Base-by-base conservation (phyloP, 768 basidiomycete species). In the Mycena sanguinolenta region DNA sequence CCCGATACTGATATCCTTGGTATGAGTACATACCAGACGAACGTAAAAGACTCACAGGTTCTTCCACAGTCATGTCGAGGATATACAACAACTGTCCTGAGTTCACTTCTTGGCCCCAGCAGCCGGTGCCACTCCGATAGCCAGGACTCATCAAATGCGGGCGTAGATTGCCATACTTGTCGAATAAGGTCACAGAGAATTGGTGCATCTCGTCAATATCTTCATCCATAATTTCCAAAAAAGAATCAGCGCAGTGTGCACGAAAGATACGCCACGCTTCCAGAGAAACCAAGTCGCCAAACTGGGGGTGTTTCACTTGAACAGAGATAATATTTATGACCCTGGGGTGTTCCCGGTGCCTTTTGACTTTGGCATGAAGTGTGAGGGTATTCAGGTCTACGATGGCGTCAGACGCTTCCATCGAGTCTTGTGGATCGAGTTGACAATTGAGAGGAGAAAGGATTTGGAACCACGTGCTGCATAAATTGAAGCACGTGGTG, bases 31-130 rank as follows among this genome's bases (percentile, higher is more conserved):
- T 23, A 28, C 28, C 1, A 14, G 28, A 1, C 5, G 16, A 36
- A 28, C 46, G 23, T 9, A 6, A n/a, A 21, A 34, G 2, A 63
- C 74, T 59, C 72, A 81, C 79, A 65, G 74, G 16, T 13, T 71
- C 58, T 3, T 75, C 61, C 3, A 82, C 79, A 2, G 53, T 27
- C n/a, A 81, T 63, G 30, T 75, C 61, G 12, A 76, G 52, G 25
- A 83, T 53, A 64, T 81, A 81, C 17, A 82, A 23, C 50, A 81
- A 61, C 38, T 63, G 53, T 17, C 80, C 81, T 3, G 62, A 5
- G 60, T 80, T 70, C 61, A 81, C 52, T 58, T 82, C 79, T 5
- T 54, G 55, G 19, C 78, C 79, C 80, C 79, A 82, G 34, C 75
- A 78, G 8, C 80, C 79, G 0, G 78, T 77, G 5, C 82, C 81